A percentile compares a stretch with the other conserved stretches of the same genome.
phyloP scores from a whole-genome alignment of 371 early-diverging fungal genomes.

The Cokeromyces recurvatus region DNA sequence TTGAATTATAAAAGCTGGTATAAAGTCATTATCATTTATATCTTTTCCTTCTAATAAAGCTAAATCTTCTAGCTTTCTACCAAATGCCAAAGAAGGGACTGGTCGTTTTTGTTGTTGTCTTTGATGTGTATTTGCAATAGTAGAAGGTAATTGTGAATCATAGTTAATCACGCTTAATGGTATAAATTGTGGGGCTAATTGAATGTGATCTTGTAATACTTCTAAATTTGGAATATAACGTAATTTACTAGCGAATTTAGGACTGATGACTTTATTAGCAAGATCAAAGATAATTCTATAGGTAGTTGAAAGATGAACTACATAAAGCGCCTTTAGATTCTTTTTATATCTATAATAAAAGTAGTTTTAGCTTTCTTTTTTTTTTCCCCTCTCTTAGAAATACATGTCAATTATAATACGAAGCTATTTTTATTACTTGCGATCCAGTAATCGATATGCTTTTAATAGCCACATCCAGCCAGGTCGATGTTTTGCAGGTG shows the following conservation, averaged over 20 bases:
- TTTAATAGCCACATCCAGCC: conserved; percentile 81
- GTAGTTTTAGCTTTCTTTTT: too few relatives aligned
- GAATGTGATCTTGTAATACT: conserved; percentile 62
- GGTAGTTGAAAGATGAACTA: conserved; percentile 68
- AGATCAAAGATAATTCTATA: conserved; percentile 41
- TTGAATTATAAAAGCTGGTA: conserved; percentile 30
- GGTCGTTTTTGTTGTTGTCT: conserved; percentile 4
- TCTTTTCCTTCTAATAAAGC: conserved; percentile 20
- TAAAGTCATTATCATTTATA: conserved; percentile 9
- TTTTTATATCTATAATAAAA: conserved; percentile 74
- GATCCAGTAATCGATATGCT: conserved; percentile 75
- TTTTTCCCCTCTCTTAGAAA: too few relatives aligned
- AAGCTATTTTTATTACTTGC: conserved; percentile 47
- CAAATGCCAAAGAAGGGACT: conserved; percentile 35
- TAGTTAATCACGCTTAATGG: conserved; percentile 76
- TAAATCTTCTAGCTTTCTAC: conserved; percentile 29
- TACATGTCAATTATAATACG: neutral
- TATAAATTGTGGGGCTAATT: conserved; percentile 68
- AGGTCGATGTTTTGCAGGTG: conserved; percentile 74
- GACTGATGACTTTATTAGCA: conserved; percentile 55
- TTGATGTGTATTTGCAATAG: neutral
- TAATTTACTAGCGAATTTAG: conserved; percentile 90
- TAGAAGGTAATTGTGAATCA: conserved; percentile 22
- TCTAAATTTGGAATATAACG: conserved; percentile 72
- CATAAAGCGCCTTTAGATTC: conserved; percentile 85